phyloP scores from a whole-genome alignment of 768 basidiomycete species.

The Russula abietina region DNA sequence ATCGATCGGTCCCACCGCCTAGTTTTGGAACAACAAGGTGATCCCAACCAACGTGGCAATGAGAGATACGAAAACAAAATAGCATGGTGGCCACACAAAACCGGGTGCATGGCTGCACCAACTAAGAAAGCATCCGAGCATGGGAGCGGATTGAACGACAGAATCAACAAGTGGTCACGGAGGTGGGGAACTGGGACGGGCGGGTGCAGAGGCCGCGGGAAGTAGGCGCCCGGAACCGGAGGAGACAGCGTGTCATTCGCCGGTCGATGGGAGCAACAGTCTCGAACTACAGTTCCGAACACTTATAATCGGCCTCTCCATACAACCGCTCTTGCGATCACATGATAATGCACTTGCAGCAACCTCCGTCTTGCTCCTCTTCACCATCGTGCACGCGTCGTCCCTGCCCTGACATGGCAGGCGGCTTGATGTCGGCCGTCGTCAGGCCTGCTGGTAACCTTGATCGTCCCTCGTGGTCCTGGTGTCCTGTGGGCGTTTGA shows the following conservation, averaged over 20 bases:
- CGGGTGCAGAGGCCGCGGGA: not conserved
- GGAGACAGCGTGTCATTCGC: too few species aligned
- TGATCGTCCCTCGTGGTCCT: constrained; percentile 14
- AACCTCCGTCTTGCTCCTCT: constrained; percentile 51
- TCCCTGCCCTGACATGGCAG: constrained; percentile 17
- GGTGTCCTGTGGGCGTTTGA: constrained; percentile 21
- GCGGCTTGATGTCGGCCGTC: constrained; percentile 18
- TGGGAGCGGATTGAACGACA: not conserved
- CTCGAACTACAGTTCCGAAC: not conserved
- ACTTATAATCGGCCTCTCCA: constrained; percentile 2
- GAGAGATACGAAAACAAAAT: not conserved
- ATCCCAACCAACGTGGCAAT: constrained; percentile 9
- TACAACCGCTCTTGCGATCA: constrained; percentile 37
- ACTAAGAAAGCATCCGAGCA: not conserved
- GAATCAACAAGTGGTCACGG: not conserved
- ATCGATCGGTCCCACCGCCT: constrained; percentile 12
- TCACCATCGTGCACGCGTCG: constrained; percentile 32
- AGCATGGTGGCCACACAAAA: not conserved
- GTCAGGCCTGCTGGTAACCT: constrained; percentile 19
- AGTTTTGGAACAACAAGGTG: constrained; percentile 6
- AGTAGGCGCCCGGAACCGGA: constrained; percentile 2
- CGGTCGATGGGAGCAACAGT: constrained; percentile 1
- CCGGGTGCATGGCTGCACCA: not conserved
- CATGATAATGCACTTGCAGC: constrained; percentile 84
- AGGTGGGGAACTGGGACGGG: not conserved